A percentile compares a stretch with the other conserved stretches of the same genome.
Evolutionary conservation across 495 filamentous ascomycete species (phyloP).

Genomic region (Achaetomiella virescens): DNA sequence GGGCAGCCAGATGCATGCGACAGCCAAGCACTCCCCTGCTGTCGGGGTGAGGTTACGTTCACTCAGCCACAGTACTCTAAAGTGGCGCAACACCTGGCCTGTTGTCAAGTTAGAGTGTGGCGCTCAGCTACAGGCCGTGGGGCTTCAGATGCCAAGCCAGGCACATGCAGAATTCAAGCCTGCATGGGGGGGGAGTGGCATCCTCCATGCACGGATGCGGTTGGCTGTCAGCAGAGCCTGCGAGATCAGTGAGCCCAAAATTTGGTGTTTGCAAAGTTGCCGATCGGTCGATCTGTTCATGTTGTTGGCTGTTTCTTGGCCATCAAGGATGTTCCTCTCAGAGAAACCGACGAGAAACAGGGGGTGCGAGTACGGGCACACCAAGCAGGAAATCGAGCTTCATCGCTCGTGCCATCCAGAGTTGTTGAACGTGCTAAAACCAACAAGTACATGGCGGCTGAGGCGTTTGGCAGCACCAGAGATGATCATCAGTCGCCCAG

Average conservation of each 20-base stretch:
- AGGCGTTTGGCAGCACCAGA: neutral
- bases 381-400: neutral
- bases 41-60: neutral
- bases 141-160: neutral
- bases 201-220: too few relatives aligned
- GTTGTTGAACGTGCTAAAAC: too few relatives aligned
- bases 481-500: neutral
- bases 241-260: neutral
- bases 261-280: neutral
- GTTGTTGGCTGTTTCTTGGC: neutral
- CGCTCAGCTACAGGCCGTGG: neutral
- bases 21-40: too few relatives aligned
- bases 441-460: too few relatives aligned
- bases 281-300: neutral
- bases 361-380: neutral
- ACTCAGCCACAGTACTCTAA: neutral
- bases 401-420: too few relatives aligned
- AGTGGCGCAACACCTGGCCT: neutral
- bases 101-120: constrained; percentile 1
- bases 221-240: too few relatives aligned
- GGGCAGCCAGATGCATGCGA: neutral
- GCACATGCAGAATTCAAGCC: neutral
- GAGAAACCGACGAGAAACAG: neutral
- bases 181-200: neutral
- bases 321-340: neutral